These are phyloP conservation scores for Mediolabrus comicus DNA, from an alignment of 108 stramenopile genomes.

Conservation along the genomic window DNA sequence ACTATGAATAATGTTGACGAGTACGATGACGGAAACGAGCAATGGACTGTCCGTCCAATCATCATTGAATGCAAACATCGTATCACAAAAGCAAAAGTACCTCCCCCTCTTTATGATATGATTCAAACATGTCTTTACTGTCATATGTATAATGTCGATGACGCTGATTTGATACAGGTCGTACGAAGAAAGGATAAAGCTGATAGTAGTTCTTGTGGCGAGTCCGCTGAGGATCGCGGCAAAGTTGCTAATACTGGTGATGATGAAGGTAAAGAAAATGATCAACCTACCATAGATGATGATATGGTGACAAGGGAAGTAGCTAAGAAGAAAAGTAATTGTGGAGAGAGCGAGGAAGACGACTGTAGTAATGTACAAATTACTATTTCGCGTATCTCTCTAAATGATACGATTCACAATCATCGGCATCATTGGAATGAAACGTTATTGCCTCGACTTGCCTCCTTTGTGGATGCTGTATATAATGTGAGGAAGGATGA, in stretches of 20 bases:
- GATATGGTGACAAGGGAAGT: background rate
- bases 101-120: conserved; percentile 81
- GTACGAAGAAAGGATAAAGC: conserved; percentile 35
- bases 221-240: too few relatives aligned
- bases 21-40: conserved; percentile 46
- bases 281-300: background rate
- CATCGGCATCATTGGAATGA: conserved; percentile 60
- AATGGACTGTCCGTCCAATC: conserved; percentile 53
- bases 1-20: too few relatives aligned
- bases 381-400: conserved; percentile 56
- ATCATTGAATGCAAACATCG: conserved; percentile 88
- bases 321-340: background rate
- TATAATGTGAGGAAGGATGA: conserved; percentile 66
- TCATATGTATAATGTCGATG: conserved; percentile 66
- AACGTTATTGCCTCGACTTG: conserved; percentile 66
- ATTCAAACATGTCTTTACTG: conserved; percentile 78
- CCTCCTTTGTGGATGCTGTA: conserved; percentile 68
- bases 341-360: background rate
- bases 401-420: conserved; percentile 61
- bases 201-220: too few relatives aligned
- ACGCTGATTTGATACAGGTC: conserved; percentile 80
- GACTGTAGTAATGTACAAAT: conserved; percentile 39
- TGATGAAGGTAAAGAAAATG: conserved; percentile 3
- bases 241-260: background rate
- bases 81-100: conserved; percentile 52